Conservation (phyloP, 2,329 filamentous ascomycete species). For the Pestalotiopsis sp. region DNA sequence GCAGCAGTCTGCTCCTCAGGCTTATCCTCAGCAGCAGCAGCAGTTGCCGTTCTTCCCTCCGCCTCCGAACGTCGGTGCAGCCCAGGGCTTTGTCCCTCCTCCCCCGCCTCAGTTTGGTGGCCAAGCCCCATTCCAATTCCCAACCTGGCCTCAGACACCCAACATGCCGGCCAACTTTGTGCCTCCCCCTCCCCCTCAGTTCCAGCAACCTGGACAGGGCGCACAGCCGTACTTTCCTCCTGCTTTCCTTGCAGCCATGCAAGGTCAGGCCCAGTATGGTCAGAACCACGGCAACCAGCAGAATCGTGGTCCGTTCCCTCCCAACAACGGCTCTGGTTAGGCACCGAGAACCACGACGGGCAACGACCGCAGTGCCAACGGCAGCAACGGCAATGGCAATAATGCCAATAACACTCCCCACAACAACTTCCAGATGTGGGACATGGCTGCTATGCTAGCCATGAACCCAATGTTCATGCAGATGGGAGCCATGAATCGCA, state of each 20-base stretch:
- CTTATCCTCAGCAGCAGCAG: conserved; percentile 25
- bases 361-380: background rate
- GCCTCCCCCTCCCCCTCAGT: conserved; percentile 44
- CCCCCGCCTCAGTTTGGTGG: conserved; percentile 33
- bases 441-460: background rate
- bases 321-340: conserved; percentile 28
- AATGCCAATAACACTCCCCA: background rate
- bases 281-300: conserved; percentile 29
- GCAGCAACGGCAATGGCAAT: background rate
- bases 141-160: conserved; percentile 47
- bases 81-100: conserved; percentile 23
- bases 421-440: background rate
- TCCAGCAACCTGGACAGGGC: conserved; percentile 37
- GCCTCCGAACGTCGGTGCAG: conserved; percentile 39
- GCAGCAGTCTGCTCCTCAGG: conserved; percentile 9
- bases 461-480: background rate
- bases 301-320: conserved; percentile 30
- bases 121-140: conserved; percentile 45
- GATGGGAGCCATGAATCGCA: background rate
- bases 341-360: conserved; percentile 2
- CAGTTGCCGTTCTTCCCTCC: conserved; percentile 28
- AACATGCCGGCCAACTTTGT: conserved; percentile 32
- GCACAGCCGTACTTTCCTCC: conserved; percentile 55
- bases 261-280: conserved; percentile 40
- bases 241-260: conserved; percentile 54